phyloP scores from a whole-genome alignment of 75 land plant species.

The Pinus taeda region DNA sequence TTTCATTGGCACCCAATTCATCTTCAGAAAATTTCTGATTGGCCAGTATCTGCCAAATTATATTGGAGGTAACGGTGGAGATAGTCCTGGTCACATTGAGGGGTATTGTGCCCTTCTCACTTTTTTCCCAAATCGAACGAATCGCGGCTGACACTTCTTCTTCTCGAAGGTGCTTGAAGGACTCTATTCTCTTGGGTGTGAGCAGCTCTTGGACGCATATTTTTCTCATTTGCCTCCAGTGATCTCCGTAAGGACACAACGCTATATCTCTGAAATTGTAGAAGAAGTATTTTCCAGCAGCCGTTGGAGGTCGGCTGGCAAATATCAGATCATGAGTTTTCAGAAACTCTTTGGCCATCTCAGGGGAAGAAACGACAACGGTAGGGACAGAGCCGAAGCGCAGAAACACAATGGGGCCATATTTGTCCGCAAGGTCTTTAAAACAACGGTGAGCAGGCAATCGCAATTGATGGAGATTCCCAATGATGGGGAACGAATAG shows the following conservation, averaged over 20 bases:
- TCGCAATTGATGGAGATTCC: constrained; percentile 14
- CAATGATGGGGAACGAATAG: constrained; percentile 9
- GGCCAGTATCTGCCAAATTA: too few species aligned
- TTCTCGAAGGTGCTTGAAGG: neutral
- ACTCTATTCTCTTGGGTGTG: constrained; percentile 16
- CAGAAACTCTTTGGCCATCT: constrained; percentile 11
- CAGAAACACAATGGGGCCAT: constrained; percentile 12
- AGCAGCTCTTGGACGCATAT: constrained; percentile 30
- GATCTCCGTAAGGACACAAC: constrained; percentile 8
- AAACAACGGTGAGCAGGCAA: neutral
- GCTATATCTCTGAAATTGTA: constrained; percentile 10
- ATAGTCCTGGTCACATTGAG: too few species aligned
- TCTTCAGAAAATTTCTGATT: too few species aligned
- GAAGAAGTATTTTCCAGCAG: neutral
- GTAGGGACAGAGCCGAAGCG: constrained; percentile 10
- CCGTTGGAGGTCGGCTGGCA: constrained; percentile 6
- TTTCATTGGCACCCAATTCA: too few species aligned
- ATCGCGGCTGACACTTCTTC: neutral
- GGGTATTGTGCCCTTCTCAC: too few species aligned
- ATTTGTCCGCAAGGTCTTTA: neutral
- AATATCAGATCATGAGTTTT: constrained; percentile 15
- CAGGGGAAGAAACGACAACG: constrained; percentile 1
- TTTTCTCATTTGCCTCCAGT: constrained; percentile 15
- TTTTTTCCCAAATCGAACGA: too few species aligned
- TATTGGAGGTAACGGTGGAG: too few species aligned